A percentile compares a stretch with the other conserved stretches of the same genome.
Evolutionary conservation across 1,284 basidiomycete species (phyloP).

Genomic region (Sanghuangporus baumii): DNA sequence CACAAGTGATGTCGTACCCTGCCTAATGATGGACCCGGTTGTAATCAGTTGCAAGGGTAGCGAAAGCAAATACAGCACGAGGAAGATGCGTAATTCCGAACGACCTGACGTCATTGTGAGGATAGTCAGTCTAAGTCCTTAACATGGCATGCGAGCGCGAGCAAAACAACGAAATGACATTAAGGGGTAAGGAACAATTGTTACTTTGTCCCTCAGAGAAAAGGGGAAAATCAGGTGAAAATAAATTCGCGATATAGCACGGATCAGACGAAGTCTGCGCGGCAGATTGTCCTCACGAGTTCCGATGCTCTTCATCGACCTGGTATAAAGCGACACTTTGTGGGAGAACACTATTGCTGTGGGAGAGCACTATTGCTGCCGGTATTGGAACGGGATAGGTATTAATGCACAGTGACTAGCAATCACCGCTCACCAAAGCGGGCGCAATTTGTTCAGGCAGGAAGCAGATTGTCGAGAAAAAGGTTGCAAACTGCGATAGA

Average conservation of each 20-base stretch:
- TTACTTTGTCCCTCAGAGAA: not conserved
- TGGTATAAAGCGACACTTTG: not conserved
- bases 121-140: not conserved
- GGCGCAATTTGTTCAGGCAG: not conserved
- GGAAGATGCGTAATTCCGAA: constrained; percentile 60
- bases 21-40: constrained; percentile 68
- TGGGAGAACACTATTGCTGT: not conserved
- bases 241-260: not conserved
- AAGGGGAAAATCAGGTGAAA: not conserved
- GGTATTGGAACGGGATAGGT: not conserved
- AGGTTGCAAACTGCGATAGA: not conserved
- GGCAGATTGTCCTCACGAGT: not conserved
- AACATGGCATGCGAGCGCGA: not conserved
- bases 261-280: not conserved
- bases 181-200: not conserved
- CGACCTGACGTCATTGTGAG: constrained; percentile 40
- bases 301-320: not conserved
- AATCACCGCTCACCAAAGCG: not conserved
- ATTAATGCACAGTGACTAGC: not conserved
- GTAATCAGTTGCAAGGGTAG: constrained; percentile 75
- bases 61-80: constrained; percentile 63
- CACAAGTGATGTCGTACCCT: constrained; percentile 64
- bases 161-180: not conserved
- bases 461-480: not conserved
- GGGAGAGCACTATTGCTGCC: not conserved